Conservation (phyloP, 2,329 filamentous ascomycete genomes). For the Amesomyces nigricolor region DNA sequence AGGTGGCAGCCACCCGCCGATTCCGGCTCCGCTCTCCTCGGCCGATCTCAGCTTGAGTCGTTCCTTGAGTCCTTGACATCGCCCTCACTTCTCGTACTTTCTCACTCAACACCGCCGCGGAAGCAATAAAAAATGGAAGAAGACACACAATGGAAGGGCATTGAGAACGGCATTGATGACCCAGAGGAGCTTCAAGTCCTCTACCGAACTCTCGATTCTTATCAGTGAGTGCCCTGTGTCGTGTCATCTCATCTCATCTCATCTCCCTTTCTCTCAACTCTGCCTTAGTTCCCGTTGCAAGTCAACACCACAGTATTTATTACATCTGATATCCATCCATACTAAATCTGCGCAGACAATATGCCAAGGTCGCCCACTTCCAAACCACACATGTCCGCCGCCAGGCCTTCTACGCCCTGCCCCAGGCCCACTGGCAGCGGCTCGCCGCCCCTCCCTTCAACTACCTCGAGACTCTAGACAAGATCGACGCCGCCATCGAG, state of each 20-base stretch:
- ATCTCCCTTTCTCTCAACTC: not conserved
- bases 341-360: conserved; percentile 54
- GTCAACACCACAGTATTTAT: no score
- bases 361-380: conserved; percentile 77
- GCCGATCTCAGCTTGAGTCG: no score
- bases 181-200: conserved; percentile 76
- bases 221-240: conserved; percentile 58
- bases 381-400: conserved; percentile 87
- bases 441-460: conserved; percentile 77
- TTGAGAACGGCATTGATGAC: conserved; percentile 63
- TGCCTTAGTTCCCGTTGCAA: not conserved
- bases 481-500: conserved; percentile 83
- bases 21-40: conserved; percentile 8
- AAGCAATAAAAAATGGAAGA: conserved; percentile 28
- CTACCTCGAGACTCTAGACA: conserved; percentile 70
- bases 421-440: conserved; percentile 75
- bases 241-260: not conserved
- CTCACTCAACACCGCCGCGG: not conserved
- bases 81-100: not conserved
- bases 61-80: not conserved
- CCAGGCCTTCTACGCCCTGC: conserved; percentile 88
- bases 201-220: conserved; percentile 80
- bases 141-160: conserved; percentile 50
- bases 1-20: conserved; percentile 4
- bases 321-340: no score